Evolutionary conservation across 192 early-diverging fungal species (phyloP), one percentile per base, ranked within the genome.

Genomic region (Coemansia sp.): DNA sequence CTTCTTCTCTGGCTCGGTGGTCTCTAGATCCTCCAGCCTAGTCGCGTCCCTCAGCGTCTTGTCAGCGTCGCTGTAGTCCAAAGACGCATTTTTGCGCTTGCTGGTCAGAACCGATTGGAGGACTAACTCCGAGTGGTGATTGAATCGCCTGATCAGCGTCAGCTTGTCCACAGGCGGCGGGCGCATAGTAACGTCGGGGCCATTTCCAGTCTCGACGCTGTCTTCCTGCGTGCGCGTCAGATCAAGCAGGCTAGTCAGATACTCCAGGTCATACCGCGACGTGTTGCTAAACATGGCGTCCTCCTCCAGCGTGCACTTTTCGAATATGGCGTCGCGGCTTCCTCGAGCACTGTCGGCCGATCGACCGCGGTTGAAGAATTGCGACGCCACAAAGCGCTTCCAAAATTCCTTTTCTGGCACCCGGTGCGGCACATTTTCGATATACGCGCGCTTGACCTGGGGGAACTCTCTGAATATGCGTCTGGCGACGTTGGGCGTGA

Each of bases 381-480:
- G 85, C 10, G 90, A 93, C 22, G 84, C 80, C 10, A 93, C 81
- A 67, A 90, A 98, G 45, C 89, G 77, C 35, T 86, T 93, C 92
- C 95, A 95, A 69, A 98, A 98, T 39, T 87, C 79, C 39, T 88
- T 82, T 61, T 91, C 91, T 32, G 51, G 45, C 48, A 91, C 60
- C 51, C 86, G 86, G 60, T 89, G 86, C 4, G 94, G 92, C 0
- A 96, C 94, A 75, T 89, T 86, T 1, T 83, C 85, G 42, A 90
- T 82, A 61, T 91, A 96, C 7, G 92, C 93, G 25, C 85, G 75
- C 60, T 90, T 88, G 5, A 96, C 93, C 22, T 88, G 83, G 14
- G 95, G 95, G 62, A 87, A 95, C 65, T 97, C 90, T 23, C 86
- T 85, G 62, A 95, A 95, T 16, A 98, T 95, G 32, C 88, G 87